Base-by-base conservation (phyloP, 2,329 filamentous ascomycete species). In the Penicillium nordicum region DNA sequence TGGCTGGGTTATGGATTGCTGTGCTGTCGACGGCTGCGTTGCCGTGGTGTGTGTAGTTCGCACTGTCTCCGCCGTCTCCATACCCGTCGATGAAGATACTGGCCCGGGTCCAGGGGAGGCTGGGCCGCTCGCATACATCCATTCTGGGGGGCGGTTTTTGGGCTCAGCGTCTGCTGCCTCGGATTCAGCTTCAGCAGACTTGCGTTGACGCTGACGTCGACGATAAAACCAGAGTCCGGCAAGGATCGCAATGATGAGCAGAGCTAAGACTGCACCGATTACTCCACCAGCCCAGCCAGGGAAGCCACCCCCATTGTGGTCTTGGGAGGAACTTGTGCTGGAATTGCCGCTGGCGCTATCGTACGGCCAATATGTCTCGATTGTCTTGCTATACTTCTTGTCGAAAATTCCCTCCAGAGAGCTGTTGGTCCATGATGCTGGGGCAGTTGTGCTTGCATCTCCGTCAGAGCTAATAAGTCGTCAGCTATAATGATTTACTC, bases 311-410 rank as follows among this genome's bases (percentile, higher is more conserved):
- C 65, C 50, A 8, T 42, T 61, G 2, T 57, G 36, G 7, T 52
- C 47, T 49, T 21, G 5, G 34, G 58, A 37, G 45, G 44, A 66
- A 59, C 48, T 46, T 65, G 64, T 63, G 21, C 18, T 47, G 9
- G n/a, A 10, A 40, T 14, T 12, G 7, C n/a, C n/a, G n/a, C 4
- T 36, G 21, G 38, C 32, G 37, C 38, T 51, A 38, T 69, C 64
- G 61, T 89, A 90, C 0, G 87, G 86, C 64, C 84, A 89, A 67
- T 81, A 87, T 0, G 76, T 80, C 6, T 73, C 76, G 42, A 89
- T 81, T 62, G 76, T 73, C 8, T 76, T 80, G 4, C 82, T 73
- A 62, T 90, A 90, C 5, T 74, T 61, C 0, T 75, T 79, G 0
- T 70, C 72, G 57, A 90, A 89, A 18, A 89, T 70, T 5, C 68